Base-by-base conservation (phyloP, 2,329 filamentous ascomycete genomes). In the Pseudocercospora fuligena region DNA sequence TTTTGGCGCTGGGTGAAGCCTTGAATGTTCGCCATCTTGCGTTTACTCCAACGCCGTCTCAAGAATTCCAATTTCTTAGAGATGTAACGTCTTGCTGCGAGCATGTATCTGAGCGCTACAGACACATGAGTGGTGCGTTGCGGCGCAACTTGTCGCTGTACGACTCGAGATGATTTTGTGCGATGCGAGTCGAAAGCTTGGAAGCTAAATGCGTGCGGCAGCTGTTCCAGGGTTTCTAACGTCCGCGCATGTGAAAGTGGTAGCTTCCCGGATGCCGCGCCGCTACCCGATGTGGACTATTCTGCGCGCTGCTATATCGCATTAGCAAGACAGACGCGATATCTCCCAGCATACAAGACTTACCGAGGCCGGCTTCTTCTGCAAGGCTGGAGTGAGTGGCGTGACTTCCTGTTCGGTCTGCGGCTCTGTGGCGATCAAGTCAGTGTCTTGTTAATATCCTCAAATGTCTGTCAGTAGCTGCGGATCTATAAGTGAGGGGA, bases 11-110 rank as follows among this genome's bases (percentile, higher is more conserved):
- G 66, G 9, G 64, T 66, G 25, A 72, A 56, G 8, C 66, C 70
- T n/a, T 66, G 53, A 33, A 72, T 68, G 21, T 47, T 53, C n/a
- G 65, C 68, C 69, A 73, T 72, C 7, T 43, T 61, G 64, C 47
- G 47, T 16, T 25, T 51, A 14, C 19, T 27, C 19, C 47, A 21
- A 27, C 19, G 47, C 2, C 47, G 19, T 21, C 12, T 23, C 47
- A 27, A 51, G 23, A 23, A 51, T 51, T 21, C 23, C 23, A 27
- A 25, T 27, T 51, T 51, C 47, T 23, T 51, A 21, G n/a, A 27
- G 47, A 51, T 51, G 19, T 25, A 51, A 14, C 19, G 47, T 23
- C 47, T 43, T 43, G 40, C 40, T 43, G 40, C 16, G 40, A 43
- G 40, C 40, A 43, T 43, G 16, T 43, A 43, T 19, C 40, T 43